These are phyloP conservation scores for Syncephalastrum monosporum DNA, from an alignment of 371 early-diverging fungal genomes.

Conservation along the genomic window DNA sequence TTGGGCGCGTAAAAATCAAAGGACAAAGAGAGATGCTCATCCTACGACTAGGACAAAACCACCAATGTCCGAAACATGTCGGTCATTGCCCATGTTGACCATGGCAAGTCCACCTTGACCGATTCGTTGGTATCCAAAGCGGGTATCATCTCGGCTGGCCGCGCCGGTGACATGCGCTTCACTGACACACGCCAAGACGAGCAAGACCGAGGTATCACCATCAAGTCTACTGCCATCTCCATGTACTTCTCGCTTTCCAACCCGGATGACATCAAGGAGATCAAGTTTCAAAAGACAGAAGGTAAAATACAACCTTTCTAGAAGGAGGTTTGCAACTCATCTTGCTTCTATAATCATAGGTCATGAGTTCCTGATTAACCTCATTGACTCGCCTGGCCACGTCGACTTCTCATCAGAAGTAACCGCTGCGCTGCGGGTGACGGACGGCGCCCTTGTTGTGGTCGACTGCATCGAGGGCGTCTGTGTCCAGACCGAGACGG, in stretches of 20 bases:
- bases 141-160: constrained; percentile 95
- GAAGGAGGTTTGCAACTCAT: neutral
- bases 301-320: constrained; percentile 38
- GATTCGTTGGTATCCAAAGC: constrained; percentile 98
- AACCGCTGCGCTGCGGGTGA: constrained; percentile 98
- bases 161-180: constrained; percentile 95
- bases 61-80: constrained; percentile 99
- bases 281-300: constrained; percentile 82
- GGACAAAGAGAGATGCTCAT: no score
- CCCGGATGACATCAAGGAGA: constrained; percentile 75
- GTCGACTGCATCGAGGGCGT: constrained; percentile 99
- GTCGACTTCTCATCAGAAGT: constrained; percentile 99
- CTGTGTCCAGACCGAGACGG: constrained; percentile 99
- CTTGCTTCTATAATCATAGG: constrained; percentile 8
- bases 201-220: constrained; percentile 99
- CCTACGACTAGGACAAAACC: constrained; percentile 16
- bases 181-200: constrained; percentile 98
- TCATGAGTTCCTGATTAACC: constrained; percentile 93
- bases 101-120: constrained; percentile 93
- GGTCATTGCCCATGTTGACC: constrained; percentile 99
- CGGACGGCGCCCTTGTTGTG: constrained; percentile 99
- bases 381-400: constrained; percentile 99
- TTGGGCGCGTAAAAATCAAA: constrained; percentile 14
- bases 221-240: constrained; percentile 99
- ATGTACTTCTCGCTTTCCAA: constrained; percentile 94